Base-by-base conservation (phyloP, 768 basidiomycete genomes). In the Coprinopsis sp. region DNA sequence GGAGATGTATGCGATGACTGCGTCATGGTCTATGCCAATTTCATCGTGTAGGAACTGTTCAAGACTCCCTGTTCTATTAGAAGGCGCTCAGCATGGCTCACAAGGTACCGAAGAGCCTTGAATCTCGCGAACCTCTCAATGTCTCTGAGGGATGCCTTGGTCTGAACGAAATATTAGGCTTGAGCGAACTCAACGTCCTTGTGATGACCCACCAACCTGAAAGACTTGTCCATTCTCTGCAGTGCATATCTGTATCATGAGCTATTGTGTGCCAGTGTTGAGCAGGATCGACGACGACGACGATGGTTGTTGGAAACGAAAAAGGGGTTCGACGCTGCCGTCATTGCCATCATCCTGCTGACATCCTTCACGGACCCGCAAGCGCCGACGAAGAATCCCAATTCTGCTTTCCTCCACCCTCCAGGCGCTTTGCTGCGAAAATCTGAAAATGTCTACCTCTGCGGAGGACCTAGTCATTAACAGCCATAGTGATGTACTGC, bases 1-100 rank as follows among this genome's bases (percentile, higher is more conserved):
- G 4, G 89, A 80, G 24, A 90, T 72, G 63, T 88, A 92, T 2
- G 86, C 86, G 25, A 91, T 68, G 8, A 85, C 73, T 19, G 78
- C 78, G 37, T 84, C 81, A 53, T 79, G 75, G 39, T 83, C 80
- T 14, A 90, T 69, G 6, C 84, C 84, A 34, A 79, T 83, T 56
- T 89, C 81, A 58, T 83, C 77, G 33, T 81, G 75, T 7, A 92
- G 60, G 52, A 90, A 88, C 7, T 66, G 49, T 54, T 91, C 87
- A n/a, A 92, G 70, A 54, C 72, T 82, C 30, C 79, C 81, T 27
- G 66, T 69, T 54, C 87, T 91, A 44, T 8, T 31, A 18, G 29
- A 22, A 16, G 28, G 39, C 24, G 13, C 33, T 58, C 11, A 55
- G 47, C 22, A 46, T 37, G 42, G 44, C 41, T 43, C 31, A 43